These are phyloP conservation scores for Lentinula detonsa DNA, from an alignment of 768 basidiomycete species.

Conservation along the genomic window DNA sequence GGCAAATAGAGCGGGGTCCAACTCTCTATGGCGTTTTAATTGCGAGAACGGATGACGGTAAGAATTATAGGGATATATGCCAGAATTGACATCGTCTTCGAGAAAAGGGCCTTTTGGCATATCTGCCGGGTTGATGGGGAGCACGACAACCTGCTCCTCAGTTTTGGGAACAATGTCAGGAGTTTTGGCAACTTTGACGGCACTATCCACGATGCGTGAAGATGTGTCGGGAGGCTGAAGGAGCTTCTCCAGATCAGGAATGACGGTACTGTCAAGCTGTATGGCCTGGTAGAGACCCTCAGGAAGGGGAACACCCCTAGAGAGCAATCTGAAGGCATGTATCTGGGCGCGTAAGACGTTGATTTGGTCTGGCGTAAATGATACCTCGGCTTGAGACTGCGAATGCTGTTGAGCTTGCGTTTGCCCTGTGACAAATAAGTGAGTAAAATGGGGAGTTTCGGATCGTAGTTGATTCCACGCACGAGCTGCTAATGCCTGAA, in stretches of 20 bases:
- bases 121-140: slow-evolving; percentile 44
- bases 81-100: slow-evolving; percentile 74
- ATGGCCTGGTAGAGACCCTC: slow-evolving; percentile 67
- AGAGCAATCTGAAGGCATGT: slow-evolving; percentile 71
- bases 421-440: slow-evolving; percentile 12
- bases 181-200: slow-evolving; percentile 67
- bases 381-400: slow-evolving; percentile 60
- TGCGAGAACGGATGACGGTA: slow-evolving; percentile 81
- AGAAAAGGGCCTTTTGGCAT: slow-evolving; percentile 69
- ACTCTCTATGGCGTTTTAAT: slow-evolving; percentile 58
- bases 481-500: slow-evolving; percentile 38
- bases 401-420: slow-evolving; percentile 24
- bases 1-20: slow-evolving; percentile 56
- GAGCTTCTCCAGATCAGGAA: slow-evolving; percentile 59
- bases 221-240: slow-evolving; percentile 54
- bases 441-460: slow-evolving; percentile 5
- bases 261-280: slow-evolving; percentile 53
- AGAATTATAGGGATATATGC: slow-evolving; percentile 90
- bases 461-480: slow-evolving; percentile 12
- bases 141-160: slow-evolving; percentile 42
- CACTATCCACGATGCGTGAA: slow-evolving; percentile 65
- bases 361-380: slow-evolving; percentile 74
- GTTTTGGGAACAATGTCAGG: slow-evolving; percentile 40
- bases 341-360: slow-evolving; percentile 76
- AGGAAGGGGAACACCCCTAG: slow-evolving; percentile 60